Evolutionary conservation across 192 early-diverging fungal genomes (phyloP).

Genomic region (Rhizophlyctis rosea): DNA sequence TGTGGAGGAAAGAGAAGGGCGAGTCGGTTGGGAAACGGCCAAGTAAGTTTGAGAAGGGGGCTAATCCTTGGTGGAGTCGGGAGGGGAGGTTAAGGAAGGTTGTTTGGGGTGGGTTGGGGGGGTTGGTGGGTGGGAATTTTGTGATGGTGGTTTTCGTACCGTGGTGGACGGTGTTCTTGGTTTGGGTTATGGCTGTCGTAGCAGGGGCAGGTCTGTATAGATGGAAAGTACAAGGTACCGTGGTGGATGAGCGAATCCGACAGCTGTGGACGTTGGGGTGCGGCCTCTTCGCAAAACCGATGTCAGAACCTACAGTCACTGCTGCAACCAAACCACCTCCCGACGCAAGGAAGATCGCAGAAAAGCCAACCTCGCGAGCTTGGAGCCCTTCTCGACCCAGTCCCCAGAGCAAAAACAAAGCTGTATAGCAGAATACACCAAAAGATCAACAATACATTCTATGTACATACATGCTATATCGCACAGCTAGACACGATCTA

Average conservation of each 20-base stretch:
- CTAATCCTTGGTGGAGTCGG: slow-evolving; percentile 34
- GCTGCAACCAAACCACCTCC: too few species aligned
- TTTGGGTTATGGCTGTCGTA: neutral
- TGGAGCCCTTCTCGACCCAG: too few species aligned
- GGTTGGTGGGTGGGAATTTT: neutral
- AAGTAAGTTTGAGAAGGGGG: slow-evolving; percentile 10
- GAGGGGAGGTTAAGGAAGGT: slow-evolving; percentile 3
- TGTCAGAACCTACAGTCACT: too few species aligned
- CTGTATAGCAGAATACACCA: too few species aligned
- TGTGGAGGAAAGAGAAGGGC: slow-evolving; percentile 38
- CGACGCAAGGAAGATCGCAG: too few species aligned
- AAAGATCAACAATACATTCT: too few species aligned
- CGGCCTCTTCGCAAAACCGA: slow-evolving; percentile 13
- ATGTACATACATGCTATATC: too few species aligned
- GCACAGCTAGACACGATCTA: too few species aligned
- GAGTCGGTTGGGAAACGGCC: neutral
- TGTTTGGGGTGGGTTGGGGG: slow-evolving; percentile 4
- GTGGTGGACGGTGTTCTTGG: neutral
- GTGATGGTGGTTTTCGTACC: neutral
- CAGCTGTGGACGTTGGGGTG: slow-evolving; percentile 19
- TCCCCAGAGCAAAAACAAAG: too few species aligned
- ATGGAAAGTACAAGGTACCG: neutral
- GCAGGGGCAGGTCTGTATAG: neutral
- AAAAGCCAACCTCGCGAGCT: too few species aligned
- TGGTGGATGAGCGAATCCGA: slow-evolving; percentile 5